Conservation (phyloP, 1,284 basidiomycete genomes). For the Athelia sp. region DNA sequence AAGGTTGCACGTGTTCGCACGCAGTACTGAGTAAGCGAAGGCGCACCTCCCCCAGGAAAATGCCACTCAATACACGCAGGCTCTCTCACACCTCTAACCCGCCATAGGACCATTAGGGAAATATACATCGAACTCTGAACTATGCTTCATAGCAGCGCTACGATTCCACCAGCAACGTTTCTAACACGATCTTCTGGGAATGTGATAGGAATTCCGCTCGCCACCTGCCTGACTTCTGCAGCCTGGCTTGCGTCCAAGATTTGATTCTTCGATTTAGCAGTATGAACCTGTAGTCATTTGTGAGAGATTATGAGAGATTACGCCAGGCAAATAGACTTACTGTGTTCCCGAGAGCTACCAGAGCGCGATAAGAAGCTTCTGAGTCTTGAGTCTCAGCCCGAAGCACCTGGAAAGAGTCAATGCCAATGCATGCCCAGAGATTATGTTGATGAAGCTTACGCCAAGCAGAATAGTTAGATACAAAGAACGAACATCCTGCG, state of each 20-base stretch:
- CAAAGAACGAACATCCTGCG: conserved; percentile 23
- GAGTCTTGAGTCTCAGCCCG: conserved; percentile 67
- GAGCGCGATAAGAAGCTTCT: conserved; percentile 81
- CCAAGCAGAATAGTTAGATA: conserved; percentile 41
- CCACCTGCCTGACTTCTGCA: conserved; percentile 33
- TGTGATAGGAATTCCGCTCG: conserved; percentile 33
- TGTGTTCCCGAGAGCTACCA: conserved; percentile 87
- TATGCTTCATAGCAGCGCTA: conserved; percentile 19
- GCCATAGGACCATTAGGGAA: neutral
- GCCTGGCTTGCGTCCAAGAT: conserved; percentile 33
- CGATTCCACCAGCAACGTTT: conserved; percentile 46
- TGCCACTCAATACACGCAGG: too few relatives aligned
- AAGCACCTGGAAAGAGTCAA: conserved; percentile 43
- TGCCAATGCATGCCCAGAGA: too few relatives aligned
- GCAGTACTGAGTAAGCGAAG: neutral
- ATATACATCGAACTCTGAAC: neutral
- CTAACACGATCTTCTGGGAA: conserved; percentile 58
- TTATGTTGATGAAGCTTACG: conserved; percentile 33
- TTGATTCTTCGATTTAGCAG: conserved; percentile 31
- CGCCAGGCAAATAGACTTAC: conserved; percentile 37
- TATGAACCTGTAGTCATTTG: conserved; percentile 38
- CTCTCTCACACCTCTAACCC: neutral
- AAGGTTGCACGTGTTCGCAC: too few relatives aligned
- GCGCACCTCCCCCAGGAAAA: neutral
- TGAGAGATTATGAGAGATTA: neutral